Evolutionary conservation across 192 early-diverging fungal genomes (phyloP).

Genomic region (Phlyctochytrium arcticum): DNA sequence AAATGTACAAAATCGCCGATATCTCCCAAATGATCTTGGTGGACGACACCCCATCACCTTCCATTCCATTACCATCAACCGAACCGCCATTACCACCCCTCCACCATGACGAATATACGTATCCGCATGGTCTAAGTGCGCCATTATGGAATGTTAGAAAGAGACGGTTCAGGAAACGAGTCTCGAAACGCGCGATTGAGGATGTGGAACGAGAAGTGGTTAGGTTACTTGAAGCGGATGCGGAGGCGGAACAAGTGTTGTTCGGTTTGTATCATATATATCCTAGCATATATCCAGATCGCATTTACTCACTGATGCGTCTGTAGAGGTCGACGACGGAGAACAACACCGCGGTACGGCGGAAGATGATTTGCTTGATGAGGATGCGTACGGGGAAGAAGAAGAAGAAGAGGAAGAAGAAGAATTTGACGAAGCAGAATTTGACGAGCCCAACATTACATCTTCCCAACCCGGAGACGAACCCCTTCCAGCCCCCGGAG

Average conservation of each 20-base stretch:
- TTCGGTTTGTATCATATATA: conserved; percentile 51
- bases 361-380: conserved; percentile 33
- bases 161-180: conserved; percentile 73
- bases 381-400: conserved; percentile 27
- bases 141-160: conserved; percentile 74
- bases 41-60: not conserved
- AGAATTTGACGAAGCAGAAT: conserved; percentile 44
- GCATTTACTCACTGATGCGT: too few relatives aligned
- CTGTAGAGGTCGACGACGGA: conserved; percentile 39
- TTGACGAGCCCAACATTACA: too few relatives aligned
- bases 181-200: conserved; percentile 75
- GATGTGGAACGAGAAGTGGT: conserved; percentile 82
- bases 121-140: conserved; percentile 74
- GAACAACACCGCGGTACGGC: conserved; percentile 28
- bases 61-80: not conserved
- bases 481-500: too few relatives aligned
- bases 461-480: too few relatives aligned
- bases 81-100: conserved; percentile 1
- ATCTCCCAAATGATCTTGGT: conserved; percentile 67
- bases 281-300: not conserved
- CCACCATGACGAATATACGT: conserved; percentile 61
- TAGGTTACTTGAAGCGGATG: conserved; percentile 67
- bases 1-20: conserved; percentile 81
- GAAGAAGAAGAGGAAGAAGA: conserved; percentile 32
- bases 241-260: conserved; percentile 63